These are phyloP conservation scores for Draba incana DNA, from an alignment of 345 rosid genomes.

Conservation along the genomic window DNA sequence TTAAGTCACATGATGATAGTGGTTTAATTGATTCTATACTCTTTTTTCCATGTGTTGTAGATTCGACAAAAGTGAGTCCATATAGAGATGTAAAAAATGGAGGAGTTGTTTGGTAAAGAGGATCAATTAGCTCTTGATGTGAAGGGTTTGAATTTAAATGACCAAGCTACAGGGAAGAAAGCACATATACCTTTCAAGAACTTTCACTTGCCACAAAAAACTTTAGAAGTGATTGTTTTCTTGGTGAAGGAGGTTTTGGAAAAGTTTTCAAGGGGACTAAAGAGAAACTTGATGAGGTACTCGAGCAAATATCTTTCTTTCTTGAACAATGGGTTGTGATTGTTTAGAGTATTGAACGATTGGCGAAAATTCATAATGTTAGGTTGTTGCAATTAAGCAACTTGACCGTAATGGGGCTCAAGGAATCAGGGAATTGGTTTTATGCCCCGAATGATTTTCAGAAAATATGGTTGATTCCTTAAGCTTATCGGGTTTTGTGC, in stretches of 20 bases:
- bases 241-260: slow-evolving; percentile 94
- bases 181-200: slow-evolving; percentile 67
- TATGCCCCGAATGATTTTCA: too few relatives aligned
- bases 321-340: slow-evolving; percentile 4
- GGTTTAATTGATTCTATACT: too few relatives aligned
- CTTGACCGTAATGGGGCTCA: slow-evolving; percentile 83
- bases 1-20: slow-evolving; percentile 15
- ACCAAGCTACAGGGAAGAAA: slow-evolving; percentile 51
- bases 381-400: slow-evolving; percentile 93
- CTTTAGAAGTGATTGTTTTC: slow-evolving; percentile 64
- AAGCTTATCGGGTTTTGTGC: slow-evolving; percentile 90
- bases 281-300: slow-evolving; percentile 62
- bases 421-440: slow-evolving; percentile 81
- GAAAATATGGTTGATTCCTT: slow-evolving; percentile 87
- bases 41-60: slow-evolving; percentile 41
- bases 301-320: slow-evolving; percentile 14
- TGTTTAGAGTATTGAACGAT: too few relatives aligned
- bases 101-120: slow-evolving; percentile 42
- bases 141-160: slow-evolving; percentile 53
- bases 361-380: slow-evolving; percentile 12
- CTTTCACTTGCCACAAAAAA: slow-evolving; percentile 63
- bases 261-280: slow-evolving; percentile 72
- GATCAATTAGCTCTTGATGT: slow-evolving; percentile 54
- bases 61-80: slow-evolving; percentile 52
- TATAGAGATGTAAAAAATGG: slow-evolving; percentile 44